Evolutionary conservation across 2,329 filamentous ascomycete species (phyloP).

Genomic region (Fusarium nurragi): DNA sequence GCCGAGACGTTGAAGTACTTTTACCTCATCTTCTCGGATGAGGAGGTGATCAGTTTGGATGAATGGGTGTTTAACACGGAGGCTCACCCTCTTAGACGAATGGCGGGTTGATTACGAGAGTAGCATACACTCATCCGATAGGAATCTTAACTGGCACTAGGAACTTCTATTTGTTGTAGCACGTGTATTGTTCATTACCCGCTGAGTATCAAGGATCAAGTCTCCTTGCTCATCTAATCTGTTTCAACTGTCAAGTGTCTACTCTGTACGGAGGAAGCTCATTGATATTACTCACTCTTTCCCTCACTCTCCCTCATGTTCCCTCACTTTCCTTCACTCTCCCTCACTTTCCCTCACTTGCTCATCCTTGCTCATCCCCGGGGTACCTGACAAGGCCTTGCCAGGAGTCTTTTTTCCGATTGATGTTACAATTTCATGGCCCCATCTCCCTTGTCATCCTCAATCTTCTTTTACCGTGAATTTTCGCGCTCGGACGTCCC

Average conservation of each 20-base stretch:
- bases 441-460: rapidly evolving
- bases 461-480: rapidly evolving
- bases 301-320: too few relatives aligned
- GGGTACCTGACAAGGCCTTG: too few relatives aligned
- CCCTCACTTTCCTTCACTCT: too few relatives aligned
- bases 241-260: too few relatives aligned
- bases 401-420: too few relatives aligned
- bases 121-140: neutral
- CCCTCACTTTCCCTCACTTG: too few relatives aligned
- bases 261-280: too few relatives aligned
- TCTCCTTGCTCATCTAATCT: neutral
- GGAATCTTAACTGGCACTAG: rapidly evolving
- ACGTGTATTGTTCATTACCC: neutral
- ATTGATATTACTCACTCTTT: too few relatives aligned
- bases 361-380: too few relatives aligned
- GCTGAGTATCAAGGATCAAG: neutral
- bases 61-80: constrained; percentile 72
- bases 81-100: constrained; percentile 57
- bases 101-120: neutral
- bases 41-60: constrained; percentile 70
- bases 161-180: neutral
- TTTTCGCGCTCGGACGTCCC: neutral
- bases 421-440: neutral
- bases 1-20: constrained; percentile 82
- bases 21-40: constrained; percentile 75